Base-by-base conservation (phyloP, 192 early-diverging fungal genomes). In the Backusella tuberculispora region DNA sequence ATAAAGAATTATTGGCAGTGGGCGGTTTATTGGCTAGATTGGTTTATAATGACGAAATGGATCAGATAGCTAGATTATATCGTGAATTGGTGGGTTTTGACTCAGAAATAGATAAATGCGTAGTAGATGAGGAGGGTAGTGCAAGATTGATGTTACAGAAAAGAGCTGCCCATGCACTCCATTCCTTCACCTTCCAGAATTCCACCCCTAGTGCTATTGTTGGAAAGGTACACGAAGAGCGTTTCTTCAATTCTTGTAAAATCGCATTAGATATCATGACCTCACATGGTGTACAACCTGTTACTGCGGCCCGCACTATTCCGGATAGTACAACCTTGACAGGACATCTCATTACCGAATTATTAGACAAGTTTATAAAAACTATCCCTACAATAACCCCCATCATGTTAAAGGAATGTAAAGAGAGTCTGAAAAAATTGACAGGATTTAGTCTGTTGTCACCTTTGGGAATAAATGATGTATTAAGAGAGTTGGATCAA, bases 1-100 rank as follows among this genome's bases (percentile, higher is more conserved):
- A 97, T 74, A 85, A 89, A 71, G 94, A 96, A 64, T 73, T 97
- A 9, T 76, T 96, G n/a, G 73, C 87, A 17, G 85, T 93, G 76
- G 88, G 88, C 34, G 95, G 94, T 12, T 78, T 92, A 34, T 78
- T 97, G 0, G 86, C 87, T 5, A 83, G 96, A 26, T 84, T 95
- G 4, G 71, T 95, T 19, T 95, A 91, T 76, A 93, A 95, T 40
- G 90, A 94, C 74, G 93, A 95, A 65, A 82, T 96, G 78, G 76
- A 74, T 13, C 83, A 88, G 56, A 88, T 94, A 6, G 42, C 79
- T 0, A 72, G 82, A 44, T 70, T 94, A 63, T 92, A 85, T 71
- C 71, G 66, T 6, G 83, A 85, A 42, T 76, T 87, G 37, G 81
- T 87, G 29, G 78, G 78, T 0, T 72, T 66, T 0, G 71, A 78